phyloP scores from a whole-genome alignment of 2,329 filamentous ascomycete species.

The Juglanconis juglandina region DNA sequence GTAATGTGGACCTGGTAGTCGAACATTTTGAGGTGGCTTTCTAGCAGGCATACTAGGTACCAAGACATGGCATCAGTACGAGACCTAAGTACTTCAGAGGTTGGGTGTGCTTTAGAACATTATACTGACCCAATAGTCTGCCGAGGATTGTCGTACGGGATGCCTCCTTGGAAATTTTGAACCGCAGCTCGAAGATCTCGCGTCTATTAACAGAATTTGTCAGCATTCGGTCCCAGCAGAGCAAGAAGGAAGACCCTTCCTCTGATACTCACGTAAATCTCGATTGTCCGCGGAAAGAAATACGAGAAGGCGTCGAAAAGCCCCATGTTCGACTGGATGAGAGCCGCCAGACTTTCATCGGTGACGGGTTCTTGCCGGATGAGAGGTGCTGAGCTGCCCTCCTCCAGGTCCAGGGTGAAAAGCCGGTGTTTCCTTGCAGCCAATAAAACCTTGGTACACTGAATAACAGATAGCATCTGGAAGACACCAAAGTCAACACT shows the following conservation, averaged over 20 bases:
- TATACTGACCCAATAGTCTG: slow-evolving; percentile 10
- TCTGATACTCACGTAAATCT: slow-evolving; percentile 14
- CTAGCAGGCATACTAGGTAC: slow-evolving; percentile 6
- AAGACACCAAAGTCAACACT: not conserved
- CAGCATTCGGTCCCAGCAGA: not conserved
- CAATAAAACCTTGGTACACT: slow-evolving; percentile 29
- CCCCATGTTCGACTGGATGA: slow-evolving; percentile 33
- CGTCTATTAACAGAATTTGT: slow-evolving; percentile 6
- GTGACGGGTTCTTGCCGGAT: slow-evolving; percentile 31
- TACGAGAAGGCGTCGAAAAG: slow-evolving; percentile 31
- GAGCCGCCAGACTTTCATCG: slow-evolving; percentile 29
- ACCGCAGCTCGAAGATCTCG: slow-evolving; percentile 16
- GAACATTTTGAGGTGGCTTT: slow-evolving; percentile 5
- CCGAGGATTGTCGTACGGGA: slow-evolving; percentile 11
- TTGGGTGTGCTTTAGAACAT: too few relatives aligned
- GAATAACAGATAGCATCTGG: slow-evolving; percentile 13
- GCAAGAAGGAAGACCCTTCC: not conserved
- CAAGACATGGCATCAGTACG: not conserved
- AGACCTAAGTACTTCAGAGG: too few relatives aligned
- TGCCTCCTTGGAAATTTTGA: slow-evolving; percentile 14
- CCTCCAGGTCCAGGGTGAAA: slow-evolving; percentile 30
- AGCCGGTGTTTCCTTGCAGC: slow-evolving; percentile 34
- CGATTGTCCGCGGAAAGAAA: slow-evolving; percentile 20
- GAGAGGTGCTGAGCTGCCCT: slow-evolving; percentile 35
- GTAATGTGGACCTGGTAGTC: slow-evolving; percentile 15